Evolutionary conservation across 2,329 filamentous ascomycete species (phyloP).

Genomic region (Penicillium sclerotigenum): DNA sequence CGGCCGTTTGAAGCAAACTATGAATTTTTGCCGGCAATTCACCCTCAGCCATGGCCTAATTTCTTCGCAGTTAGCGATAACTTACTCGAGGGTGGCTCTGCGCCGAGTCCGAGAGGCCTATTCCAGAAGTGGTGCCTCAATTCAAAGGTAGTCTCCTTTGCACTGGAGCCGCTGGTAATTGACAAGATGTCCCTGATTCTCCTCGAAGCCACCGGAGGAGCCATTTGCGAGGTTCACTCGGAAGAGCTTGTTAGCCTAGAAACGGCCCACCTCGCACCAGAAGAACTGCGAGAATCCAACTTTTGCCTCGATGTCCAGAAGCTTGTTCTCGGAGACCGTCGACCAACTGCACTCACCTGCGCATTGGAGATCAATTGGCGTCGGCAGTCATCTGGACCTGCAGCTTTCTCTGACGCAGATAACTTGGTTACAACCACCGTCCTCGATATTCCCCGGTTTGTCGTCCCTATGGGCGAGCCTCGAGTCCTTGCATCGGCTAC

Average conservation of each 20-base stretch:
- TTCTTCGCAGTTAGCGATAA: conserved; percentile 66
- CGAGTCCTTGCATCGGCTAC: conserved; percentile 64
- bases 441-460: conserved; percentile 74
- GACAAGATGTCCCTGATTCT: conserved; percentile 65
- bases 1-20: conserved; percentile 91
- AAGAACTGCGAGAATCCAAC: conserved; percentile 66
- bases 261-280: conserved; percentile 54
- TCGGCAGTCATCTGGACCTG: conserved; percentile 46
- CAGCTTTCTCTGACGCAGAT: conserved; percentile 24
- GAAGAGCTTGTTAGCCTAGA: conserved; percentile 33
- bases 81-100: conserved; percentile 27
- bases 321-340: conserved; percentile 73
- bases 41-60: conserved; percentile 78
- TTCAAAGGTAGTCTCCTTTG: conserved; percentile 71
- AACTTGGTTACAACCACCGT: conserved; percentile 59
- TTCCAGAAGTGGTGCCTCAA: conserved; percentile 77
- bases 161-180: conserved; percentile 59
- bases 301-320: conserved; percentile 77
- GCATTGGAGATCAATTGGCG: conserved; percentile 75
- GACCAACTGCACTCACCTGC: conserved; percentile 70
- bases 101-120: conserved; percentile 57
- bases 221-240: conserved; percentile 52
- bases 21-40: conserved; percentile 75
- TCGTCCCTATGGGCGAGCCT: conserved; percentile 78
- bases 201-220: conserved; percentile 59